A percentile compares a stretch with the other conserved stretches of the same genome.
These are phyloP conservation scores for Cercis canadensis DNA, from an alignment of 306 rosid genomes.

Conservation along the genomic window DNA sequence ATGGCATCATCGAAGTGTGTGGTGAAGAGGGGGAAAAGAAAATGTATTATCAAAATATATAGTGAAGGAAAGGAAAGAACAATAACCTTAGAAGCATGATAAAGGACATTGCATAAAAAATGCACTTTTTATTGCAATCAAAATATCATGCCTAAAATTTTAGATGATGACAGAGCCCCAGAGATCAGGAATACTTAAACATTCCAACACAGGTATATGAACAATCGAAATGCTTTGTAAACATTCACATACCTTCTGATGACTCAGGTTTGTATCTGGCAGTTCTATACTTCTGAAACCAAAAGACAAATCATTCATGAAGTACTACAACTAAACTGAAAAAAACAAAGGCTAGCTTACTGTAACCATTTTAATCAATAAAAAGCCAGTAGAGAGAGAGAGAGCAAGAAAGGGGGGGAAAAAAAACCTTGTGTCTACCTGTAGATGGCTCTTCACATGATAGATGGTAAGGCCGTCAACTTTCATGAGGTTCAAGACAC, in stretches of 20 bases:
- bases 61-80: neutral
- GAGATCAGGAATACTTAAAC: constrained; percentile 1
- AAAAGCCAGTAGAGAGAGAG: constrained; percentile 1
- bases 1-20: neutral
- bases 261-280: constrained; percentile 93
- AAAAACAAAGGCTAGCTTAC: constrained; percentile 14
- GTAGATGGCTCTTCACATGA: constrained; percentile 97
- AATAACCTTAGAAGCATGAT: constrained; percentile 6
- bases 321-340: constrained; percentile 19
- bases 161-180: constrained; percentile 3
- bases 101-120: constrained; percentile 11
- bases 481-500: constrained; percentile 83
- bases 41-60: neutral
- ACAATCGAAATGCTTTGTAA: constrained; percentile 35
- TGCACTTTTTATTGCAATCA: constrained; percentile 5
- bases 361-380: constrained; percentile 23
- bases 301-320: constrained; percentile 13
- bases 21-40: too few relatives aligned
- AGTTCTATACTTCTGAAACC: constrained; percentile 89
- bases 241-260: constrained; percentile 69
- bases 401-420: constrained; percentile 10
- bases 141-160: constrained; percentile 8
- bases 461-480: constrained; percentile 90
- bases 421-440: constrained; percentile 56
- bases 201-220: constrained; percentile 25